Evolutionary conservation across 352 stramenopile species (phyloP), one percentile per base, ranked within the genome.

Genomic region (Phytophthora boehmeriae): DNA sequence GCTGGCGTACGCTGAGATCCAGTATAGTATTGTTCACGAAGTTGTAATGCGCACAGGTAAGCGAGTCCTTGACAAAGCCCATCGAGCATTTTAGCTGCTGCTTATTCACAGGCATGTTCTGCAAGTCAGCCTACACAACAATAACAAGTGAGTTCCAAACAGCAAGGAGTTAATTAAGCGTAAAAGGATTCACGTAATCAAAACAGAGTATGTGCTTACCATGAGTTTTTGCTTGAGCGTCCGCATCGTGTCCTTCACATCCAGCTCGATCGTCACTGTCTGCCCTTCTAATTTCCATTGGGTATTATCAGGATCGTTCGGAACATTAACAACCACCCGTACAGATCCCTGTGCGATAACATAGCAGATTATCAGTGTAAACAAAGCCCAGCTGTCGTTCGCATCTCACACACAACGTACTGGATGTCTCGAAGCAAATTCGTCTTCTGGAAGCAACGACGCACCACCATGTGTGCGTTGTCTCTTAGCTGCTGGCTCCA

Each of bases 221-320:
- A 78, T 81, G 20, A 98, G 60, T 52, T 95, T 81, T 60, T 96
- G 76, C 72, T 99, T 99, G 17, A 99, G 50, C 16, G 82, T 75
- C 39, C 97, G 97, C 28, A 98, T 88, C 10, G 74, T 97, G 10
- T 89, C 81, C 67, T 84, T 91, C 44, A 98, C 86, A 58, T 97
- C 80, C 35, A 98, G 57, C 43, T 90, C 84, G 2, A 98, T 50
- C 4, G 73, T 95, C 36, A 99, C 59, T 6, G 86, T 92, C 78
- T 98, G 96, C 1, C 96, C 96, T 32, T 93, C 87, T 27, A 99
- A 84, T 62, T 97, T 97, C 92, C 93, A 98, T 47, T 92, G 80
- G 14, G 90, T 66, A 52, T 97, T 96, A 13, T 96, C 81, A 1
- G 86, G 63, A 28, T 98, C 94, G 44, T 92, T 78, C 9, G 95